Percentiles rank a stretch among this genome's conserved stretches.
Conservation (phyloP, 73 alveolate genomes). For the Tetrahymena malaccensis region DNA sequence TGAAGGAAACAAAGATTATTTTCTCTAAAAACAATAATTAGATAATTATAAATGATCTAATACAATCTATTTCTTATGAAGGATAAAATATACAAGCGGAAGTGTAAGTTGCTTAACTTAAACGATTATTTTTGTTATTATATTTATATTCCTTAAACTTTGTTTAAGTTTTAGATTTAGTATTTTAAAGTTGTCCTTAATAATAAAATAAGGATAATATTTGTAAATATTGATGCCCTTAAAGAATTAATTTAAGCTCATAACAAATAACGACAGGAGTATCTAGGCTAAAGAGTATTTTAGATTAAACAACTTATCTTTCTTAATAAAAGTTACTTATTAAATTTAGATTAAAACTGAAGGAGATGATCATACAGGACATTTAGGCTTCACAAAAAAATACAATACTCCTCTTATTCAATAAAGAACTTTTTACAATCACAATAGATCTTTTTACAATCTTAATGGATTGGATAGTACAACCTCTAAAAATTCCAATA, state of each 20-base stretch:
- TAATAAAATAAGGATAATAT: not conserved
- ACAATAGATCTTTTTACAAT: not conserved
- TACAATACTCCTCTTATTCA: not conserved
- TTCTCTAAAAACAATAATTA: not conserved
- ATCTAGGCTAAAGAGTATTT: not conserved
- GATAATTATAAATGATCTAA: not conserved
- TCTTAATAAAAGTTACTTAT: not conserved
- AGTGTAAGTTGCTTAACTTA: not conserved
- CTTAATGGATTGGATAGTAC: not conserved
- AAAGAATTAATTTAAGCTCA: not conserved
- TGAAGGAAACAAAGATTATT: not conserved
- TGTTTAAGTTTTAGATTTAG: not conserved
- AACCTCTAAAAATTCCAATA: not conserved
- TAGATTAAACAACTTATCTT: not conserved
- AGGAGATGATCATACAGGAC: not conserved
- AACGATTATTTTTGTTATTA: too few relatives aligned
- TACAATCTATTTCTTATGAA: not conserved
- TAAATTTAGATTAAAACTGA: not conserved
- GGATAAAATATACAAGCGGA: not conserved
- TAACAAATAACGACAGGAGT: not conserved
- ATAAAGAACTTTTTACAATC: not conserved
- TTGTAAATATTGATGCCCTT: not conserved
- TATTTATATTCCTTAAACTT: not conserved
- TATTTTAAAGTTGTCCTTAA: too few relatives aligned
- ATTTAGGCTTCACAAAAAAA: not conserved